Evolutionary conservation across 768 basidiomycete species (phyloP).

Genomic region (Tylopilus sp.): DNA sequence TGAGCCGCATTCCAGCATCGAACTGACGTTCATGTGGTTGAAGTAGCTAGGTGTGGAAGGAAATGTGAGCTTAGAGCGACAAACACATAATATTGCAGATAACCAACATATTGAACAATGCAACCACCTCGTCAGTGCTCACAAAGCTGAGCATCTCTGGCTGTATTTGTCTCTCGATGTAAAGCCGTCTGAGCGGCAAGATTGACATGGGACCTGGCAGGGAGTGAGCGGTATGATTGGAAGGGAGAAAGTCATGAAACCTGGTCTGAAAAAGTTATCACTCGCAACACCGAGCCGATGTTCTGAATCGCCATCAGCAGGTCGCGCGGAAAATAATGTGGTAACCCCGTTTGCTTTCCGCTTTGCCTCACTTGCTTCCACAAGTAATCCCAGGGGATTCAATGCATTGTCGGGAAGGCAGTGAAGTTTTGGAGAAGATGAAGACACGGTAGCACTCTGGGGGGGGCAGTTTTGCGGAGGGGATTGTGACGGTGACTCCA

Average conservation of each 20-base stretch:
- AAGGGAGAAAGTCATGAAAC: constrained; percentile 36
- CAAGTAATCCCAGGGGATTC: constrained; percentile 89
- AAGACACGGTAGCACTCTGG: constrained; percentile 18
- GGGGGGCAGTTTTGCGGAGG: constrained; percentile 37
- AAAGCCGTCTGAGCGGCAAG: constrained; percentile 73
- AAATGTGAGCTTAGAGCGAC: constrained; percentile 3
- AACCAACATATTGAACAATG: constrained; percentile 84
- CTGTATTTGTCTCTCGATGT: constrained; percentile 85
- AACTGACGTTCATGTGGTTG: constrained; percentile 66
- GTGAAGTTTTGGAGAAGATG: constrained; percentile 81
- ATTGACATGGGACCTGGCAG: constrained; percentile 80
- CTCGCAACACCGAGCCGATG: constrained; percentile 76
- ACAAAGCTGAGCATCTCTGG: constrained; percentile 94
- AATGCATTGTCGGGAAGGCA: constrained; percentile 88
- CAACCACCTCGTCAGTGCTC: constrained; percentile 83
- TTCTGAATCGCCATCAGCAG: constrained; percentile 35
- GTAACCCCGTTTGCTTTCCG: constrained; percentile 54
- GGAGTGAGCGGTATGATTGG: constrained; percentile 4
- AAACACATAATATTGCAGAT: neutral
- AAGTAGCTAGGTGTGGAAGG: constrained; percentile 54
- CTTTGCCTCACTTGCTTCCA: constrained; percentile 83
- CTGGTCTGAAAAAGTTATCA: constrained; percentile 90
- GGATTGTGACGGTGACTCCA: constrained; percentile 50
- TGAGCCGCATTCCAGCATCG: constrained; percentile 2
- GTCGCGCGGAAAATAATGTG: constrained; percentile 39